Evolutionary conservation across 306 rosid genomes (phyloP).

Genomic region (Dalbergia oliveri): DNA sequence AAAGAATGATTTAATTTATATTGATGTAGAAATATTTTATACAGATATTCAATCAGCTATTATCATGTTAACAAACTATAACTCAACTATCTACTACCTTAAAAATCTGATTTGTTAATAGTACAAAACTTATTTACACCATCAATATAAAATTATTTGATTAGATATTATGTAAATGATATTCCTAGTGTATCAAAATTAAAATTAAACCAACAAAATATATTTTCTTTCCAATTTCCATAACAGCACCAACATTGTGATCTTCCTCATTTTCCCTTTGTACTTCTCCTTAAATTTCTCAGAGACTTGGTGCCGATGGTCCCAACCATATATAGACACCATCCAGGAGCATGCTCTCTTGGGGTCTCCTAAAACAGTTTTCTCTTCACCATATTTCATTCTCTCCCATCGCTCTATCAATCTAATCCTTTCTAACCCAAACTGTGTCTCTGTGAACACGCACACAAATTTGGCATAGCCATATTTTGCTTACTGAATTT

Average conservation of each 20-base stretch:
- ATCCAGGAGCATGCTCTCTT: constrained; percentile 32
- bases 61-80: too few species aligned
- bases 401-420: not conserved
- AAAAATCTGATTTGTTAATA: too few species aligned
- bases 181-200: too few species aligned
- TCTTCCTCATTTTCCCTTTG: not conserved
- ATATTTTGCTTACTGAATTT: not conserved
- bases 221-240: not conserved
- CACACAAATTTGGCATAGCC: not conserved
- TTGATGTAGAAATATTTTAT: too few species aligned
- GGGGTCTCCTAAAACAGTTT: constrained; percentile 32
- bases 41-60: too few species aligned
- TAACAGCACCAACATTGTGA: not conserved
- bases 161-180: too few species aligned
- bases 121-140: too few species aligned
- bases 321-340: too few species aligned
- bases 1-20: too few species aligned
- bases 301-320: not conserved
- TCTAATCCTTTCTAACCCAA: not conserved
- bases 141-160: too few species aligned
- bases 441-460: not conserved
- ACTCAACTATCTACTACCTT: too few species aligned
- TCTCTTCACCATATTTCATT: not conserved
- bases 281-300: not conserved
- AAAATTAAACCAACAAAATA: too few species aligned